These are phyloP conservation scores for Acacia concinna DNA, from an alignment of 331 rosid species.

Conservation along the genomic window DNA sequence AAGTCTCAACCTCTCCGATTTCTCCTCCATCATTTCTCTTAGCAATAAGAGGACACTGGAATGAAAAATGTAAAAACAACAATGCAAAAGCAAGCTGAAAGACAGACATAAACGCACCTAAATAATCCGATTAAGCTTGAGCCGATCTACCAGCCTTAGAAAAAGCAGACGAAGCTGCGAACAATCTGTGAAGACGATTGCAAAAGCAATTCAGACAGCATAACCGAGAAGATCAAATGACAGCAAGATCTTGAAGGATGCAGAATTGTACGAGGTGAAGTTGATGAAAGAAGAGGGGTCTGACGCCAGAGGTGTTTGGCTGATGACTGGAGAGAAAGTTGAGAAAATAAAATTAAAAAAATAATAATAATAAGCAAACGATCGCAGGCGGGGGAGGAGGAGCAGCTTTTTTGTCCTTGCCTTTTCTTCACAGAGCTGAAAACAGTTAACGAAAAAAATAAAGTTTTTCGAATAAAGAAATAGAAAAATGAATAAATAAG, in stretches of 20 bases:
- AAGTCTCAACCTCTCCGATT: constrained; percentile 18
- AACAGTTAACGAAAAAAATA: neutral
- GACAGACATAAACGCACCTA: constrained; percentile 27
- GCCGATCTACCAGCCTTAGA: constrained; percentile 47
- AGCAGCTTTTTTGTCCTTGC: constrained; percentile 48
- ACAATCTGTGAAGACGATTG: constrained; percentile 12
- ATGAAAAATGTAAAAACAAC: neutral
- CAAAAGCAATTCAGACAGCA: neutral
- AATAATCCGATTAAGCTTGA: constrained; percentile 9
- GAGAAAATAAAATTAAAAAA: constrained; percentile 28
- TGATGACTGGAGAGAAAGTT: constrained; percentile 57
- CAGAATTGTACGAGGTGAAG: constrained; percentile 23
- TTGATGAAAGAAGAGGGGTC: constrained; percentile 23
- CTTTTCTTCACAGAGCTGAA: neutral
- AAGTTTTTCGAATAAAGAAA: neutral
- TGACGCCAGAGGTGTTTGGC: constrained; percentile 54
- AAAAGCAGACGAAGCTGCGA: constrained; percentile 20
- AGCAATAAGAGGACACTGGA: constrained; percentile 17
- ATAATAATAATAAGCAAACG: constrained; percentile 16
- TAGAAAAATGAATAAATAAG: neutral
- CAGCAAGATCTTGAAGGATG: constrained; percentile 39
- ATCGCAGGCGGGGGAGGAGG: constrained; percentile 46
- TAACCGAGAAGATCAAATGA: neutral
- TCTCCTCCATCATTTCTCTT: neutral
- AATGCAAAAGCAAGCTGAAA: neutral